Base-by-base conservation (phyloP, 768 basidiomycete species). In the Rubroboletus pulcherrimus region DNA sequence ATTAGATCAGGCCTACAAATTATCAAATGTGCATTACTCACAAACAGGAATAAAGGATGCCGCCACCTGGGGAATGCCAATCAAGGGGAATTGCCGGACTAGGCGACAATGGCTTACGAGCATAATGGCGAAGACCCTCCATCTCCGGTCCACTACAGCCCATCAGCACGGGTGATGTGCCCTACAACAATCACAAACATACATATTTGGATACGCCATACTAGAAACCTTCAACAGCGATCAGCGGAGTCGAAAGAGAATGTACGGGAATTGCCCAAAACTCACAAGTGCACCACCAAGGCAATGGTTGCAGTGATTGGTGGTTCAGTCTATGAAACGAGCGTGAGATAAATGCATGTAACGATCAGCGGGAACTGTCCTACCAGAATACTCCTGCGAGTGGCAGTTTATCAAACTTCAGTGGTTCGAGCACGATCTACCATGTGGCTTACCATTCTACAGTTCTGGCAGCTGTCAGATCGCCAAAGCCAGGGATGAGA, bases 161-260 rank as follows among this genome's bases (percentile, higher is more conserved):
- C 11, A 21, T 45, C 38, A 39, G 24, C 12, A 33, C 10, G 17
- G 7, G n/a, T 15, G 15, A 5, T 21, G 3, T 41, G 6, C 12
- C 33, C n/a, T 31, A 30, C 24, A 30, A 31, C 12, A 1, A 31
- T 15, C 11, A 15, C 37, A 24, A 17, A 40, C 41, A 17, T 40
- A 52, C 49, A 50, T 51, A 29, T 50, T 39, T 55, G 48, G 15
- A 55, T 30, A 10, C 43, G 49, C 55, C 55, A 45, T 3, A 37
- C 24, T 33, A 56, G 37, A 45, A 51, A 56, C n/a, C 55, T 56
- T 41, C 2, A 12, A 34, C 14, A 4, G 17, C 26, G 17, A 21
- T 56, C 49, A 45, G 15, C 14, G 37, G 10, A 2, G 11, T 31
- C 14, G 11, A 12, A 30, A 8, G 33, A 37, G 19, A 50, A 21